These are phyloP conservation scores for Pyrus hybrid DNA, from an alignment of 331 rosid genomes.

Conservation along the genomic window DNA sequence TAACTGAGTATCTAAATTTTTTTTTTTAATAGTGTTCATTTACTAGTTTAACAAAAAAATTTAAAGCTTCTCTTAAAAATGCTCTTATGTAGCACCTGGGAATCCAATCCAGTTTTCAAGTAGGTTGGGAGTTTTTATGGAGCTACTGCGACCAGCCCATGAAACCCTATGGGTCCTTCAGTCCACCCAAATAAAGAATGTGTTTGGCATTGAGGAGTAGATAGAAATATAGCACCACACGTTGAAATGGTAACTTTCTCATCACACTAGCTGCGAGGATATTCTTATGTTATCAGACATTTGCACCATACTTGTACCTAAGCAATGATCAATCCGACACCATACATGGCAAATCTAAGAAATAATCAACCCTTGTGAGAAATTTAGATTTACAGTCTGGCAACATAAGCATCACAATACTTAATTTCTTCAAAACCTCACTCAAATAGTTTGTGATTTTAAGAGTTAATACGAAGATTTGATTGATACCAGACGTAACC, in stretches of 20 bases:
- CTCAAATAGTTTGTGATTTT: neutral
- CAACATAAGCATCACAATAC: neutral
- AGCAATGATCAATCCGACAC: neutral
- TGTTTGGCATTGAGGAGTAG: neutral
- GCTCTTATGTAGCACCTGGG: neutral
- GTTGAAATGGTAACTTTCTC: neutral
- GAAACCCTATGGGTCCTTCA: neutral
- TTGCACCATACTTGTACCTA: neutral
- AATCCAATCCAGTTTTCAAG: neutral
- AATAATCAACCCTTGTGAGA: neutral
- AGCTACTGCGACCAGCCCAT: neutral
- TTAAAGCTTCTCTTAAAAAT: no score
- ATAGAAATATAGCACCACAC: neutral
- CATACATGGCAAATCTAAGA: neutral
- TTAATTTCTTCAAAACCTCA: no score
- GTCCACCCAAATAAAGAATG: neutral
- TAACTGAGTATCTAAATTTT: no score
- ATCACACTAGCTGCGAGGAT: neutral
- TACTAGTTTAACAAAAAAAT: no score
- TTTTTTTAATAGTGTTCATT: no score
- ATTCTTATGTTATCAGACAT: neutral
- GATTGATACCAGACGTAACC: no score
- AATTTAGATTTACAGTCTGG: accelerated
- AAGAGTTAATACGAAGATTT: no score
- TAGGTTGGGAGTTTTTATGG: neutral